phyloP scores from a whole-genome alignment of 2,329 filamentous ascomycete genomes.

The Myriosclerotinia duriaeana region DNA sequence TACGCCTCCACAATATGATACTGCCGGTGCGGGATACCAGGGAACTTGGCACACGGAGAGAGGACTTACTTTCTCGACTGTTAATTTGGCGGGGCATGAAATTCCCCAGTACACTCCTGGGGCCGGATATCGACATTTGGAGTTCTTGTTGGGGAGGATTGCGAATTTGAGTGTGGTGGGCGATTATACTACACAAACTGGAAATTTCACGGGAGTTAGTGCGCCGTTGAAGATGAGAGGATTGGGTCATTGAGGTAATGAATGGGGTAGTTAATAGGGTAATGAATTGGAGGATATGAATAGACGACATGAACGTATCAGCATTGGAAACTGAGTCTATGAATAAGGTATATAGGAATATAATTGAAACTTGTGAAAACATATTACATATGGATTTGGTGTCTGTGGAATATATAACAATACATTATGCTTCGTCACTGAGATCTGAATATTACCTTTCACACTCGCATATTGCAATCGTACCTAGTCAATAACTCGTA shows the following conservation, averaged over 20 bases:
- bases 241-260: not conserved
- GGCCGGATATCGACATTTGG: conserved; percentile 58
- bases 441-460: no score
- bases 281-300: no score
- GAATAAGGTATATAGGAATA: no score
- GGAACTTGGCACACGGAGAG: conserved; percentile 61
- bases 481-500: no score
- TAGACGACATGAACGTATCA: no score
- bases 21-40: conserved; percentile 37
- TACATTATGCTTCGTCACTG: no score
- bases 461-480: no score
- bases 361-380: no score
- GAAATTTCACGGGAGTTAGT: conserved; percentile 33
- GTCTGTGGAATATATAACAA: no score
- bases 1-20: conserved; percentile 30
- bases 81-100: conserved; percentile 56
- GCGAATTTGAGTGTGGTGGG: conserved; percentile 44
- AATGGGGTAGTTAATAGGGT: not conserved
- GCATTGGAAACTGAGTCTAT: no score
- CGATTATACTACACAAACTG: conserved; percentile 36
- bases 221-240: conserved; percentile 25
- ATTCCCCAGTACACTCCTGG: conserved; percentile 56
- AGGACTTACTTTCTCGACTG: conserved; percentile 59
- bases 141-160: conserved; percentile 61
- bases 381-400: no score